Evolutionary conservation across 768 basidiomycete genomes (phyloP).

Genomic region (Agrocybe praecox): DNA sequence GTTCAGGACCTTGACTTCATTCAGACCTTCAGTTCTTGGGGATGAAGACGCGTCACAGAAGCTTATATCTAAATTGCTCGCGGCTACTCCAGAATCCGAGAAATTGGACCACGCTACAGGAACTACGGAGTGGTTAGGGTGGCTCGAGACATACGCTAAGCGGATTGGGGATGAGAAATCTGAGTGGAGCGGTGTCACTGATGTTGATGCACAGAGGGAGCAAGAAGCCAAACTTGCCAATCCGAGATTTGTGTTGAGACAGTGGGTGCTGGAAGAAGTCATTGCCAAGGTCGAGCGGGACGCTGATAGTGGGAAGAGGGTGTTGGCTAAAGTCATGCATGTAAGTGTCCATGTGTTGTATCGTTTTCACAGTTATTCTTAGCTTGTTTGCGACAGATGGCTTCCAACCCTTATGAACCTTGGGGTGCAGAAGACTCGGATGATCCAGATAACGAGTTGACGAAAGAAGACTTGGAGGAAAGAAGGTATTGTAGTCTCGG

Average conservation of each 20-base stretch:
- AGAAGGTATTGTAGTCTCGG: slow-evolving; percentile 79
- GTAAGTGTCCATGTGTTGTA: slow-evolving; percentile 42
- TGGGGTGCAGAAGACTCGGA: slow-evolving; percentile 81
- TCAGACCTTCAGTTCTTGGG: slow-evolving; percentile 45
- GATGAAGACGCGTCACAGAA: slow-evolving; percentile 20
- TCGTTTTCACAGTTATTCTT: background rate
- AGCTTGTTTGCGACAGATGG: slow-evolving; percentile 64
- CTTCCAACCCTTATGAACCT: slow-evolving; percentile 77
- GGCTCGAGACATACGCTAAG: slow-evolving; percentile 64
- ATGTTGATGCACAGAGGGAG: slow-evolving; percentile 48
- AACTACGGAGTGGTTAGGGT: slow-evolving; percentile 54
- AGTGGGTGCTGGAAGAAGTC: slow-evolving; percentile 96
- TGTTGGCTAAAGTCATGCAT: slow-evolving; percentile 81
- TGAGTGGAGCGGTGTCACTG: slow-evolving; percentile 44
- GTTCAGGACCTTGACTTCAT: slow-evolving; percentile 71
- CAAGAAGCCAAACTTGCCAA: slow-evolving; percentile 63
- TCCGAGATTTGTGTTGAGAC: slow-evolving; percentile 90
- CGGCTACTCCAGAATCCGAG: slow-evolving; percentile 46
- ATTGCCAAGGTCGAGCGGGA: slow-evolving; percentile 78
- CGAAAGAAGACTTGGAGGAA: slow-evolving; percentile 68
- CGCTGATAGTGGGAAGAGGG: slow-evolving; percentile 57
- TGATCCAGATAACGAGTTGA: slow-evolving; percentile 45
- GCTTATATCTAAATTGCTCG: slow-evolving; percentile 49
- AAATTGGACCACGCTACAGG: slow-evolving; percentile 46
- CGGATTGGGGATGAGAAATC: slow-evolving; percentile 57